phyloP scores from a whole-genome alignment of 192 early-diverging fungal species.

The Tieghemiomyces parasiticus region DNA sequence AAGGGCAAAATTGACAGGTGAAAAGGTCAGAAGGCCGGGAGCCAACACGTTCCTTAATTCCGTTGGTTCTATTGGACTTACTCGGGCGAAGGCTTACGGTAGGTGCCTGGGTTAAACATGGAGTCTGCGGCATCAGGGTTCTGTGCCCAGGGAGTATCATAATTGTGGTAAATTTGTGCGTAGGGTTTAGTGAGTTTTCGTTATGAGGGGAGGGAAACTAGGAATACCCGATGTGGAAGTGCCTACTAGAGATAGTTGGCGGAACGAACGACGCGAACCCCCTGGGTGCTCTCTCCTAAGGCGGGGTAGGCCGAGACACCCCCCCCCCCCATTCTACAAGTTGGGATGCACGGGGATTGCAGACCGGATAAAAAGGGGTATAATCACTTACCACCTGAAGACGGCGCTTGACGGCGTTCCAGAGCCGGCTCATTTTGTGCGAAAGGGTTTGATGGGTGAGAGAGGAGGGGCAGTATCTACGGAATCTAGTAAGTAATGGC shows the following conservation, averaged over 20 bases:
- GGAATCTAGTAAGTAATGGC: neutral
- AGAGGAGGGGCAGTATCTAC: neutral
- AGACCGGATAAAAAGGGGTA: neutral
- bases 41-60: too few species aligned
- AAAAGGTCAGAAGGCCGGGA: too few species aligned
- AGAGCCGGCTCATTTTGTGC: neutral
- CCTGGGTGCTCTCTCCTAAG: neutral
- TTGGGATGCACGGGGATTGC: neutral
- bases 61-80: too few species aligned
- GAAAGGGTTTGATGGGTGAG: neutral
- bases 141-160: slow-evolving; percentile 11
- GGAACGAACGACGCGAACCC: too few species aligned
- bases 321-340: neutral
- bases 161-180: neutral
- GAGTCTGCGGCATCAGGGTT: slow-evolving; percentile 46
- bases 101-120: slow-evolving; percentile 47
- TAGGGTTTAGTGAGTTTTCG: slow-evolving; percentile 1
- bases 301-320: neutral
- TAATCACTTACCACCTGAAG: slow-evolving; percentile 24
- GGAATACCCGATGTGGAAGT: neutral
- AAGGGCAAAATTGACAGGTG: neutral
- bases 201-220: neutral
- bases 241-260: neutral
- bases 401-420: slow-evolving; percentile 22
- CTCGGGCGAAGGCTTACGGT: slow-evolving; percentile 52